Base-by-base conservation (phyloP, 768 basidiomycete genomes). In the Leucosporidium yakuticum region DNA sequence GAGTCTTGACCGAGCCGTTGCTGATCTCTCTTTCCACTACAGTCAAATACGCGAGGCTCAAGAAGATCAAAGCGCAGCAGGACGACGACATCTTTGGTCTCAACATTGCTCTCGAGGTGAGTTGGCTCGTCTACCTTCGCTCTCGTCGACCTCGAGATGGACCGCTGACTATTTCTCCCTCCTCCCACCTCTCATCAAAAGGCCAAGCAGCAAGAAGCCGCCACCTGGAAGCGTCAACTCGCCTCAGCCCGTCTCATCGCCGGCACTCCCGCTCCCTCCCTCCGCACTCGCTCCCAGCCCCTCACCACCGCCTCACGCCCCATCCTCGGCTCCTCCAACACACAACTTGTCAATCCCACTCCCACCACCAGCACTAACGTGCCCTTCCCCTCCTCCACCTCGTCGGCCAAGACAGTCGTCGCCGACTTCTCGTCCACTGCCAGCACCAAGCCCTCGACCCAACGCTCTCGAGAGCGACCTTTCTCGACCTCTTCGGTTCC, bases 71-170 rank as follows among this genome's bases (percentile, higher is more conserved):
- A 12, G 74, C 70, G 7, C 73, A 75, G 60, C 67, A 75, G 21
- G 63, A 70, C 31, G 75, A 76, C 20, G 75, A 76, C 53, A 65
- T 70, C 14, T 70, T 75, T 23, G 73, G 74, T 15, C 65, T 76
- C 58, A 74, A 73, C 62, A 73, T 76, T 25, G 75, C 75, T 6
- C 70, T 76, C 51, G 74, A 76, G 49, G 75, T 67, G 12, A 44
- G 39, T 15, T 44, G 14, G 39, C 39, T 44, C 14, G 34, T n/a
- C n/a, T n/a, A 12, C 34, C 11, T 44, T 44, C 12, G 68, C 53
- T 47, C 34, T 34, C 34, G 8, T 19, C 63, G 15, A 29, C 25
- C 3, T 31, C 25, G 4, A 7, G 1, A 11, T 19, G 5, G 2
- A 3, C 7, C 5, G 27, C 23, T 55, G 34, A 53, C 50, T 11